Conservation (phyloP, 2,329 filamentous ascomycete species). For the Biscogniauxia marginata region DNA sequence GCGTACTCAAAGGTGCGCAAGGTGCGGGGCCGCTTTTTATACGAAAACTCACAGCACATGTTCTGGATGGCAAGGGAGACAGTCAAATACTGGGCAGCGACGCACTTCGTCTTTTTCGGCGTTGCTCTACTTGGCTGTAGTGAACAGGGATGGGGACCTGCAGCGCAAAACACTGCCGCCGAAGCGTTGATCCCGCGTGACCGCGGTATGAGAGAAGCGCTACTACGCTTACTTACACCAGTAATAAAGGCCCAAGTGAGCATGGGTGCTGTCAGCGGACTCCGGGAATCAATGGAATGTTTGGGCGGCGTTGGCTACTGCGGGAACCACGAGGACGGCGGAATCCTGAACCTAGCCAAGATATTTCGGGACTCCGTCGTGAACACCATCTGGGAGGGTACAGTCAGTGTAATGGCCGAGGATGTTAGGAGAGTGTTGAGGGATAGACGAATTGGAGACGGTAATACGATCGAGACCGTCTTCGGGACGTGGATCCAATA, state of each 20-base stretch:
- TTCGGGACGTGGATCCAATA: too few relatives aligned
- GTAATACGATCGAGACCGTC: too few relatives aligned
- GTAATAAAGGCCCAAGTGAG: conserved; percentile 51
- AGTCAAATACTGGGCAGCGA: conserved; percentile 42
- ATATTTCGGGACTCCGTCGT: conserved; percentile 49
- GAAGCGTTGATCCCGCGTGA: conserved; percentile 10
- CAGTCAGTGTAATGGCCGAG: background rate
- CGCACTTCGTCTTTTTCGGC: conserved; percentile 27
- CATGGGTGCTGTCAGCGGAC: conserved; percentile 12
- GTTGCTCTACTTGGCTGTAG: conserved; percentile 37
- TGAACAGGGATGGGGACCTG: conserved; percentile 12
- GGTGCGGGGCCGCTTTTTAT: conserved; percentile 38
- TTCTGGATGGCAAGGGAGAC: conserved; percentile 45
- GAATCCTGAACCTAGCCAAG: conserved; percentile 52
- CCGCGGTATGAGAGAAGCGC: conserved; percentile 4
- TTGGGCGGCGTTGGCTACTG: conserved; percentile 25
- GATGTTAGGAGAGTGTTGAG: too few relatives aligned
- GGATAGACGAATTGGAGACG: too few relatives aligned
- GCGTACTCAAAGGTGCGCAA: conserved; percentile 49
- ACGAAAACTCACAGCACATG: conserved; percentile 44
- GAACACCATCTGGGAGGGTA: conserved; percentile 26
- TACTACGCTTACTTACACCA: conserved; percentile 59
- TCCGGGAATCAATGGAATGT: conserved; percentile 24
- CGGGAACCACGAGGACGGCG: conserved; percentile 49
- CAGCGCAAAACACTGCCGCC: background rate